Evolutionary conservation across 805 yeast species (phyloP).

Genomic region (Schizosaccharomyces lindneri): DNA sequence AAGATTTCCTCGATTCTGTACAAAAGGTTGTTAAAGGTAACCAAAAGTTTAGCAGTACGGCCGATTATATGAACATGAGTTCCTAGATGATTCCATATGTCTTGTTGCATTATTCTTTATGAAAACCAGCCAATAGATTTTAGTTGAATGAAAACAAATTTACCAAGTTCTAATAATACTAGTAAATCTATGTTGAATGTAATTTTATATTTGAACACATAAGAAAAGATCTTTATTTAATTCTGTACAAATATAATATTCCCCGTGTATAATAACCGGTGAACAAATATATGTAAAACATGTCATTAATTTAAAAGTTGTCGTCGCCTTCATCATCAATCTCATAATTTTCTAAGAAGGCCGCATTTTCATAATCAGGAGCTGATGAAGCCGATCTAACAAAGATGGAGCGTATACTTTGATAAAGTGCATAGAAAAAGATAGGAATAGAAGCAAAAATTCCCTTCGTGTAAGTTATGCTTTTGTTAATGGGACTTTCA

Average conservation of each 20-base stretch:
- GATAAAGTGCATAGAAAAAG: background rate
- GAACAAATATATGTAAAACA: too few relatives aligned
- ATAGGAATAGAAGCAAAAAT: background rate
- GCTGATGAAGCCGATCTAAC: background rate
- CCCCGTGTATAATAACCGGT: too few relatives aligned
- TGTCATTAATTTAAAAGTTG: background rate
- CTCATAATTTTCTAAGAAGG: background rate
- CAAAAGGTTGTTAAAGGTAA: conserved; percentile 97
- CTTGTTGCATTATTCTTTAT: background rate
- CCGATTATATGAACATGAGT: conserved; percentile 70
- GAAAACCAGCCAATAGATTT: background rate
- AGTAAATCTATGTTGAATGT: too few relatives aligned
- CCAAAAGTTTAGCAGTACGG: conserved; percentile 88
- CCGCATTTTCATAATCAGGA: background rate
- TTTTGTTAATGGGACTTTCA: conserved; percentile 8
- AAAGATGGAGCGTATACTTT: background rate
- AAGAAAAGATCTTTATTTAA: too few relatives aligned
- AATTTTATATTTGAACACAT: too few relatives aligned
- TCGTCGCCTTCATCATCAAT: background rate
- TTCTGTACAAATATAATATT: too few relatives aligned
- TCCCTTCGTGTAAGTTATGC: background rate
- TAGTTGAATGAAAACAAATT: too few relatives aligned
- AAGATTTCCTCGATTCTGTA: conserved; percentile 91
- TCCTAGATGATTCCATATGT: background rate
- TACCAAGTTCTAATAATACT: too few relatives aligned